A percentile compares a stretch with the other conserved stretches of the same genome.
Conservation (phyloP, 2,329 filamentous ascomycete genomes). For the Xylaria sp. region DNA sequence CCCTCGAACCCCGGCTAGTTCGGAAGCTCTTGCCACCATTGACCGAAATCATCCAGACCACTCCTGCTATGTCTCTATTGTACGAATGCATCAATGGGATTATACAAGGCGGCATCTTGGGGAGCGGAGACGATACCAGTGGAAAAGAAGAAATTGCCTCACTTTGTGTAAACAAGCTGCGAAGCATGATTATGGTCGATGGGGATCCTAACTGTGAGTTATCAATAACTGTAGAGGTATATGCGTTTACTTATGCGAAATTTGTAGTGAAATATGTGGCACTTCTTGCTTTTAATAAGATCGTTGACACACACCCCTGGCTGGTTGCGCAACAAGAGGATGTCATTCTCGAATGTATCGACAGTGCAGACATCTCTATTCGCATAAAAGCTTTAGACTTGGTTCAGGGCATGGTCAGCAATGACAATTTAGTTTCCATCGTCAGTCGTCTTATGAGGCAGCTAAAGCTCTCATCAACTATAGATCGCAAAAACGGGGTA, state of each 20-base stretch:
- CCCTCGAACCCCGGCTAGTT: conserved; percentile 88
- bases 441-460: conserved; percentile 90
- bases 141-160: conserved; percentile 93
- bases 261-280: conserved; percentile 92
- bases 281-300: conserved; percentile 93
- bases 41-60: conserved; percentile 93
- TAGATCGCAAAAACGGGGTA: conserved; percentile 58
- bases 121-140: conserved; percentile 79
- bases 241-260: conserved; percentile 36
- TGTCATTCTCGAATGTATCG: conserved; percentile 95
- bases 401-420: conserved; percentile 92
- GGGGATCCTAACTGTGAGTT: conserved; percentile 89
- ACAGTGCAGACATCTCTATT: conserved; percentile 95
- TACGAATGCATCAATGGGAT: conserved; percentile 99
- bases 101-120: conserved; percentile 94
- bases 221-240: conserved; percentile 32
- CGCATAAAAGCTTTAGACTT: conserved; percentile 91
- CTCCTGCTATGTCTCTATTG: conserved; percentile 95
- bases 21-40: conserved; percentile 91
- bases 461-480: conserved; percentile 73
- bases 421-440: conserved; percentile 84
- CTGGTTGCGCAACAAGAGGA: conserved; percentile 94
- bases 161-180: conserved; percentile 90
- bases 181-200: conserved; percentile 93
- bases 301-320: conserved; percentile 87